phyloP scores from a whole-genome alignment of 2,329 filamentous ascomycete genomes.

The Fonsecaea pedrosoi region DNA sequence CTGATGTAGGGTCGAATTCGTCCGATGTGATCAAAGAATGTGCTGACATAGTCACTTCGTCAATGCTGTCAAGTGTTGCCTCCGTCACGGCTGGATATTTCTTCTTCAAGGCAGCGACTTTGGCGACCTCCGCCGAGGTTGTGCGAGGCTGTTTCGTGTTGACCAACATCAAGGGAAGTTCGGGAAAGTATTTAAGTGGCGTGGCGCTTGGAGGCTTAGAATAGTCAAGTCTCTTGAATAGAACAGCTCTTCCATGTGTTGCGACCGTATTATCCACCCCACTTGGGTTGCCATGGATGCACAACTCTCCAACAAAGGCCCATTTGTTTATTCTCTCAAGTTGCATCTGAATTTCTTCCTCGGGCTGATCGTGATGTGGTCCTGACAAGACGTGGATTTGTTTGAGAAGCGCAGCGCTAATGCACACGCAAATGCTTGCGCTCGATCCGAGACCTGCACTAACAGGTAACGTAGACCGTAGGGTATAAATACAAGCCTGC shows the following conservation, averaged over 20 bases:
- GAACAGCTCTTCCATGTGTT: constrained; percentile 89
- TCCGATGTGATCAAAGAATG: constrained; percentile 63
- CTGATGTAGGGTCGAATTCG: constrained; percentile 70
- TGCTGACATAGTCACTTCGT: constrained; percentile 65
- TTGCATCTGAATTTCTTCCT: constrained; percentile 85
- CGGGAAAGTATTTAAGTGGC: constrained; percentile 84
- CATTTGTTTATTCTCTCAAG: constrained; percentile 95
- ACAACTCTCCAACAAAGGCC: constrained; percentile 97
- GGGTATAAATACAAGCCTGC: constrained; percentile 82
- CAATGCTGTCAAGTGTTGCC: constrained; percentile 83
- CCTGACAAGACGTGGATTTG: constrained; percentile 88
- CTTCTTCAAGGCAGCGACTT: constrained; percentile 76
- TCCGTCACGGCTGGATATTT: constrained; percentile 78
- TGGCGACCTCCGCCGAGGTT: constrained; percentile 82
- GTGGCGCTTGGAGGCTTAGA: constrained; percentile 76
- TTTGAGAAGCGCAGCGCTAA: constrained; percentile 81
- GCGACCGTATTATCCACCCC: constrained; percentile 97
- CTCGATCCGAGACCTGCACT: constrained; percentile 90
- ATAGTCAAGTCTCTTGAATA: constrained; percentile 84
- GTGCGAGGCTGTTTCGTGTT: constrained; percentile 89
- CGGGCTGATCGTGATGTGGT: constrained; percentile 88
- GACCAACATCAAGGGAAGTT: constrained; percentile 86
- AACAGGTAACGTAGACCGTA: constrained; percentile 93
- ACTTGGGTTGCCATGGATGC: constrained; percentile 95
- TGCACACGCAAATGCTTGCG: constrained; percentile 89